Conservation (phyloP, 495 filamentous ascomycete genomes). For the Trichoderma erinaceum region DNA sequence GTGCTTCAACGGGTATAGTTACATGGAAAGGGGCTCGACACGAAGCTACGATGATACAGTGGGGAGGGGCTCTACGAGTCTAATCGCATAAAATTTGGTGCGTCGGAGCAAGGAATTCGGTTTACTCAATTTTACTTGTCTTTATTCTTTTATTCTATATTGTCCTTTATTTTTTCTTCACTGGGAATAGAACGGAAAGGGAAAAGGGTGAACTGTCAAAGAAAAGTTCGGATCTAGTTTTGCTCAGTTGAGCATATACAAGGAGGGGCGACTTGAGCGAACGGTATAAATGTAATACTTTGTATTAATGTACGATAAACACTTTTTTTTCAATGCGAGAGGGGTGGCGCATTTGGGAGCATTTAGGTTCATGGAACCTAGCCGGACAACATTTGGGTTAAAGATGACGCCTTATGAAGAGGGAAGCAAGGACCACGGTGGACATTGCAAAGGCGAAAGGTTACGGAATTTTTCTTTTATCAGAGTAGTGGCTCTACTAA, state of each 20-base stretch:
- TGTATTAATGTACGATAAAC: conserved; percentile 12
- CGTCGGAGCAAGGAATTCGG: neutral
- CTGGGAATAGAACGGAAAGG: neutral
- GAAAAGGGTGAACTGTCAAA: conserved; percentile 7
- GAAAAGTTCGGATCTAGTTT: conserved; percentile 6
- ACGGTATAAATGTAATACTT: conserved; percentile 12
- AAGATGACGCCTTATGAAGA: neutral
- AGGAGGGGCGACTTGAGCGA: neutral
- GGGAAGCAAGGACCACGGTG: neutral
- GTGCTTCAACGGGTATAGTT: conserved; percentile 5
- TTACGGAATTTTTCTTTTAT: neutral
- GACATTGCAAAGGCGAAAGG: conserved; percentile 2
- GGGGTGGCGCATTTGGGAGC: conserved; percentile 6
- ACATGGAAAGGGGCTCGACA: neutral
- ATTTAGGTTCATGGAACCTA: neutral
- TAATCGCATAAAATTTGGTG: neutral
- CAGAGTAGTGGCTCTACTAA: conserved; percentile 22
- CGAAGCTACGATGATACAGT: neutral
- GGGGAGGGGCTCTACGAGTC: neutral
- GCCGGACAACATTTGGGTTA: neutral
- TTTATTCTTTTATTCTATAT: neutral
- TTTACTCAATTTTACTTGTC: neutral
- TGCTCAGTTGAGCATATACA: neutral
- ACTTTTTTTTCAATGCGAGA: neutral
- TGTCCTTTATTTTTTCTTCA: neutral